These are phyloP conservation scores for Coemansia sp. DNA, from an alignment of 192 early-diverging fungal species.

Conservation along the genomic window DNA sequence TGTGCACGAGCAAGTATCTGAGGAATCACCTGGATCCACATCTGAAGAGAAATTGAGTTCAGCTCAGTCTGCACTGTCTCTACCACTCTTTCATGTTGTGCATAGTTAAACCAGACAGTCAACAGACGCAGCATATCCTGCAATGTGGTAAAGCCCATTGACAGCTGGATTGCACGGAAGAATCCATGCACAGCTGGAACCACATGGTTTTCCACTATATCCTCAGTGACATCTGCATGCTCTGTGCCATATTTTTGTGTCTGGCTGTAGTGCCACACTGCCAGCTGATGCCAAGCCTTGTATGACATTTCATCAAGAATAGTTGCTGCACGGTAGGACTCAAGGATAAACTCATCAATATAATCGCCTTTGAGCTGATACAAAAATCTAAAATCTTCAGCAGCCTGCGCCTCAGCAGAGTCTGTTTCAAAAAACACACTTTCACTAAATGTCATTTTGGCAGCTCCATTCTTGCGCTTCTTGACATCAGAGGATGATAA, in stretches of 20 bases:
- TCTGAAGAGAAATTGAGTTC: constrained; percentile 80
- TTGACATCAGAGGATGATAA: too few relatives aligned
- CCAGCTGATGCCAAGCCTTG: constrained; percentile 97
- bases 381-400: constrained; percentile 16
- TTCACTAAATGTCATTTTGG: background rate
- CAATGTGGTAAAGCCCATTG: constrained; percentile 75
- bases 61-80: constrained; percentile 80
- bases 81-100: constrained; percentile 82
- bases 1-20: constrained; percentile 95
- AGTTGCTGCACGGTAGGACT: constrained; percentile 82
- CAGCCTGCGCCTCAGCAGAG: background rate
- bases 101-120: constrained; percentile 96
- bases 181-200: constrained; percentile 92
- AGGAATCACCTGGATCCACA: constrained; percentile 97
- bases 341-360: constrained; percentile 64
- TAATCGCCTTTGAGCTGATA: constrained; percentile 21
- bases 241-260: constrained; percentile 76
- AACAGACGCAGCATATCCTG: constrained; percentile 93
- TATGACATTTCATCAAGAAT: constrained; percentile 91
- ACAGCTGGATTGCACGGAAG: constrained; percentile 89
- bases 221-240: constrained; percentile 56
- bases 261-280: constrained; percentile 85
- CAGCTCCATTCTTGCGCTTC: too few relatives aligned
- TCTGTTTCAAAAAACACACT: background rate
- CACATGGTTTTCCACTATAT: constrained; percentile 57